Percentiles rank a stretch among this genome's conserved stretches.
Evolutionary conservation across 345 rosid species (phyloP).

Genomic region (Psidium guajava): DNA sequence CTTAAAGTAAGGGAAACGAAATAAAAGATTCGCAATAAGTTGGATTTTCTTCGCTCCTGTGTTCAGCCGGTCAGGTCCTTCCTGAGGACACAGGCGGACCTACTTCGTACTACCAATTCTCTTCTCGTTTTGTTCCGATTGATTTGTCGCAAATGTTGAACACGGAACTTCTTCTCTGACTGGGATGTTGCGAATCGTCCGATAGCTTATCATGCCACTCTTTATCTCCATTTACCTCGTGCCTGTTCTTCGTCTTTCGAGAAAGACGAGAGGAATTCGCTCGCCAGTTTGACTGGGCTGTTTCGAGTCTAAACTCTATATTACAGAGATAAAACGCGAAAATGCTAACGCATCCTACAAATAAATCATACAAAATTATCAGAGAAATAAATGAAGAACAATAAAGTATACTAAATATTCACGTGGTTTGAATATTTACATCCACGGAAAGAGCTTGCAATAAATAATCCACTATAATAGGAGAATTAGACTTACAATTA

Average conservation of each 20-base stretch:
- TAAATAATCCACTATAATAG: too few relatives aligned
- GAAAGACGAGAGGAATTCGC: background rate
- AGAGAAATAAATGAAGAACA: too few relatives aligned
- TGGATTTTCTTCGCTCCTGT: background rate
- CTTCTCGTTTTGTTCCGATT: background rate
- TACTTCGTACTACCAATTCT: background rate
- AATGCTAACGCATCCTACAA: too few relatives aligned
- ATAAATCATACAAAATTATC: too few relatives aligned
- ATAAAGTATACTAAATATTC: too few relatives aligned
- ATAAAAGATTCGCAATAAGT: background rate
- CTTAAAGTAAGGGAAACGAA: background rate
- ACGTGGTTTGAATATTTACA: too few relatives aligned
- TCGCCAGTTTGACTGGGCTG: background rate
- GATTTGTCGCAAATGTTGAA: background rate
- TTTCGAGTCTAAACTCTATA: too few relatives aligned
- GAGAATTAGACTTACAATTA: too few relatives aligned
- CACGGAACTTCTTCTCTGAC: background rate
- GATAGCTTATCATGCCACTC: background rate
- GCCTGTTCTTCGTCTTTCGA: background rate
- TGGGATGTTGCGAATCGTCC: background rate
- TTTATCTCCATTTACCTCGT: background rate
- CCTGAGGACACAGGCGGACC: background rate
- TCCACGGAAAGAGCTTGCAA: too few relatives aligned
- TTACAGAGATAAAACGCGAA: too few relatives aligned
- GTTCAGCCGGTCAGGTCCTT: background rate